Base-by-base conservation (phyloP, 345 rosid species). In the Eucalyptus erythrocorys region DNA sequence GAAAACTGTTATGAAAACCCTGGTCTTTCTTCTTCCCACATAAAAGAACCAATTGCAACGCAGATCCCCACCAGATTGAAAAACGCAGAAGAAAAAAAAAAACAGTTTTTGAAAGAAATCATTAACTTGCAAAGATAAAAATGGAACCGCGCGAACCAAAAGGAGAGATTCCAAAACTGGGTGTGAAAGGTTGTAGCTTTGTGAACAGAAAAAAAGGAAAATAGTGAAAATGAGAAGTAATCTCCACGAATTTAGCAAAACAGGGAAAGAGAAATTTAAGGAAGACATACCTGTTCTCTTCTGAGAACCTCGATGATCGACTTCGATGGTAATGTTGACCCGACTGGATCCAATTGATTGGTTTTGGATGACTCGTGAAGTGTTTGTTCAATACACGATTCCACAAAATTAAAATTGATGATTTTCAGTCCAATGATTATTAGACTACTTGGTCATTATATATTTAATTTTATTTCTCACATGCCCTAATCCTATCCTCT, bases 341-440 rank as follows among this genome's bases (percentile, higher is more conserved):
- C 1, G 14, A 48, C 4, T 12, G 3, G 48, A 10, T 47, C 3
- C 4, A 47, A 47, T 13, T 5, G 51, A 3, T 7, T 51, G 1
- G 24, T 51, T 51, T 19, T 7, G 24, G 24, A 3, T 51, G 10
- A 51, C 19, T 17, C 0, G 9, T 0, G 0, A 51, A 17, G 55
- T 7, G 4, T 1, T 4, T 50, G 1, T 50, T 50, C 1, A 0
- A 50, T 50, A 5, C 16, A 13, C 2, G 6, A 0, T 13, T 13
- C 16, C 16, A 13, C 13, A 2, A 48, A 13, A 48, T 48, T 48
- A 14, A 1, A 14, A 48, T 48, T 0, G 3, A 17, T 48, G 50
- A 48, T 48, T 48, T 14, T 48, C 6, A 14, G 17, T 48, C 6
- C 6, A 14, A 14, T 48, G 50, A 5, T 48, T 48, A 5, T 1